Percentiles rank a stretch among this genome's conserved stretches.
Evolutionary conservation across 2,329 filamentous ascomycete species (phyloP).

Genomic region (Sarocladiaceae sp.): DNA sequence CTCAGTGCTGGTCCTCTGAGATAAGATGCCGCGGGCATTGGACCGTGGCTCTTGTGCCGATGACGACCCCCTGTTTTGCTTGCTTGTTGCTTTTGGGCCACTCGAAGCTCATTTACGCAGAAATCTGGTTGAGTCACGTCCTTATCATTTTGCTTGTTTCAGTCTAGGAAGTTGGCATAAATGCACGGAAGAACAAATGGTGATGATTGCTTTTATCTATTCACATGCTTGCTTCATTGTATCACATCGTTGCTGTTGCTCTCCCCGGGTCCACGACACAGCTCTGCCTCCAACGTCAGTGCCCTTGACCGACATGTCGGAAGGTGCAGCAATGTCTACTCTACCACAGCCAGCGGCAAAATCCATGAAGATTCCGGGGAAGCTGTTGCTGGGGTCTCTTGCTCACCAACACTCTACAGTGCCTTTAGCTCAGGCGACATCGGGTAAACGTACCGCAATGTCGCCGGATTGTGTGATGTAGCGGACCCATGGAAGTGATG

Average conservation of each 20-base stretch:
- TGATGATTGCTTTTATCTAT: not conserved
- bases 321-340: not conserved
- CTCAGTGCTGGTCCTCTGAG: too few relatives aligned
- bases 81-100: not conserved
- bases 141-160: too few relatives aligned
- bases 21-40: too few relatives aligned
- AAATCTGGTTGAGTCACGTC: too few relatives aligned
- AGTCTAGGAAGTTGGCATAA: not conserved
- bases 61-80: too few relatives aligned
- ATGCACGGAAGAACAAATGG: not conserved
- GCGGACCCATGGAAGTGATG: slow-evolving; percentile 91
- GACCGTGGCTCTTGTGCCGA: too few relatives aligned
- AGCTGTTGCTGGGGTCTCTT: not conserved
- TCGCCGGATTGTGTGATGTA: slow-evolving; percentile 98
- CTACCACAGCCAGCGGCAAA: not conserved
- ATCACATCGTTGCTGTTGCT: not conserved
- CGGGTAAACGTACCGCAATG: slow-evolving; percentile 91
- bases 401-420: not conserved
- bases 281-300: not conserved
- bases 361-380: not conserved
- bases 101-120: too few relatives aligned
- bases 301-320: not conserved
- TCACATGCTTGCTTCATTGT: slow-evolving; percentile 9
- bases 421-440: slow-evolving; percentile 63
- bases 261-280: not conserved